These are phyloP conservation scores for Penicillium sp. DNA, from an alignment of 2,329 filamentous ascomycete genomes.

Conservation along the genomic window DNA sequence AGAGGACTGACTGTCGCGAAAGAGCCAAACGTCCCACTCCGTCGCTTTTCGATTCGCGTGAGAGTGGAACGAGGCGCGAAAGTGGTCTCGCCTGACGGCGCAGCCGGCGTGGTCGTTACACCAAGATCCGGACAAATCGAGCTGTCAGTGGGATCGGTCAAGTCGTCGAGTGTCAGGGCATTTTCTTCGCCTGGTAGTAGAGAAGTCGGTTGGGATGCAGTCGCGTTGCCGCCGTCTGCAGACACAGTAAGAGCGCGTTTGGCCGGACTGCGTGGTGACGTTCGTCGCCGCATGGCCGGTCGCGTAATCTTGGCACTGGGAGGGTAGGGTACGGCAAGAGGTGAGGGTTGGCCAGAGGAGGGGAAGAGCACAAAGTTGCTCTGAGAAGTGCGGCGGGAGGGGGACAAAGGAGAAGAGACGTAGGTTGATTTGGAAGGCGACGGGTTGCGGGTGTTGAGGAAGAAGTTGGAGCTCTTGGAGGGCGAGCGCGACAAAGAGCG, in stretches of 20 bases:
- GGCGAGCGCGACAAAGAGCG: slow-evolving; percentile 92
- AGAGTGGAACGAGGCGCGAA: slow-evolving; percentile 43
- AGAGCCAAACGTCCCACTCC: slow-evolving; percentile 52
- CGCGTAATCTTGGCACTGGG: slow-evolving; percentile 66
- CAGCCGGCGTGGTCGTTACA: slow-evolving; percentile 46
- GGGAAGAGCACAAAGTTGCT: slow-evolving; percentile 58
- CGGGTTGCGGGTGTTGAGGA: slow-evolving; percentile 57
- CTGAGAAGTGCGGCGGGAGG: slow-evolving; percentile 58
- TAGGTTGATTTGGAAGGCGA: slow-evolving; percentile 56
- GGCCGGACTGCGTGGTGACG: slow-evolving; percentile 78
- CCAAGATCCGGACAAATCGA: slow-evolving; percentile 25
- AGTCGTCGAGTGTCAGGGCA: slow-evolving; percentile 36
- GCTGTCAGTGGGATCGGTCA: slow-evolving; percentile 29
- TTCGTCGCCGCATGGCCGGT: slow-evolving; percentile 57
- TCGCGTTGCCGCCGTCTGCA: slow-evolving; percentile 71
- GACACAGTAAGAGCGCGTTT: slow-evolving; percentile 76
- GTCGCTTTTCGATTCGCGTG: slow-evolving; percentile 55
- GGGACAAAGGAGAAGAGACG: slow-evolving; percentile 61
- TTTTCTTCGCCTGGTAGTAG: slow-evolving; percentile 55
- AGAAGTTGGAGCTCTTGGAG: slow-evolving; percentile 75
- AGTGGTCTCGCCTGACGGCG: slow-evolving; percentile 24
- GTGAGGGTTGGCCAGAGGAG: slow-evolving; percentile 52
- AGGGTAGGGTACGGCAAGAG: slow-evolving; percentile 67
- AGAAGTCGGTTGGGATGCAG: slow-evolving; percentile 54
- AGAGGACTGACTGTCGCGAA: slow-evolving; percentile 74